Evolutionary conservation across 257 asterid species (phyloP).

Genomic region (Cruciata laevipes): DNA sequence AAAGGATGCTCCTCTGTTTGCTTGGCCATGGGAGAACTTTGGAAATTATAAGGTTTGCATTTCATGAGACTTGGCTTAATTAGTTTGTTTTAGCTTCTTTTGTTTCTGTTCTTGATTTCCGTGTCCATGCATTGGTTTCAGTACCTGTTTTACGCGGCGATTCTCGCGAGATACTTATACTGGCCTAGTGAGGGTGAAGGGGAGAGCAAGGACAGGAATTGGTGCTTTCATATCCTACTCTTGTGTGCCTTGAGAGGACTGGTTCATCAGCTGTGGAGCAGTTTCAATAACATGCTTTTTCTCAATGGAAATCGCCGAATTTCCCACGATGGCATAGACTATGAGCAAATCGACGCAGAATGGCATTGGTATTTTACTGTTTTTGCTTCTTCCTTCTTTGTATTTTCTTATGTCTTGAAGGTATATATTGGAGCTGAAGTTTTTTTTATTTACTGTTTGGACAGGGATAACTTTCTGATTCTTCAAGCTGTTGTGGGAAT

Average conservation of each 20-base stretch:
- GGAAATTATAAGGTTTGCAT: slow-evolving; percentile 56
- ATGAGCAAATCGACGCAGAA: slow-evolving; percentile 68
- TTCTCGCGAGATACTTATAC: slow-evolving; percentile 53
- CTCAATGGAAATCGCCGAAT: slow-evolving; percentile 43
- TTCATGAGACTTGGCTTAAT: background rate
- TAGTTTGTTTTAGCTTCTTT: background rate
- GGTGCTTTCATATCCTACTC: slow-evolving; percentile 69
- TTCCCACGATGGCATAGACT: slow-evolving; percentile 60
- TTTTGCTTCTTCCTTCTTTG: background rate
- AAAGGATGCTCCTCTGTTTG: slow-evolving; percentile 48
- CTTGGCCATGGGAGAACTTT: slow-evolving; percentile 88
- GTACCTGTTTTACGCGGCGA: slow-evolving; percentile 42
- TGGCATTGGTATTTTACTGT: slow-evolving; percentile 97
- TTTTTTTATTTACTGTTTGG: background rate
- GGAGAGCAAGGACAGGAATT: slow-evolving; percentile 30
- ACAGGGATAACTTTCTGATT: slow-evolving; percentile 85
- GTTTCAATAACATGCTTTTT: slow-evolving; percentile 43
- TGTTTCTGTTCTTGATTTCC: slow-evolving; percentile 1
- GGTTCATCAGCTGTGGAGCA: slow-evolving; percentile 70
- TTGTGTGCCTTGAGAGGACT: slow-evolving; percentile 49
- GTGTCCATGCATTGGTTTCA: slow-evolving; percentile 12
- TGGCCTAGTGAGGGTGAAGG: slow-evolving; percentile 27
- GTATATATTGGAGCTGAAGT: background rate
- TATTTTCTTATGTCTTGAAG: background rate
- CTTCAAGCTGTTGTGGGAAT: slow-evolving; percentile 59